These are phyloP conservation scores for Auxenochlorella pyrenoidosa DNA, from an alignment of 139 green algal genomes.

Conservation along the genomic window DNA sequence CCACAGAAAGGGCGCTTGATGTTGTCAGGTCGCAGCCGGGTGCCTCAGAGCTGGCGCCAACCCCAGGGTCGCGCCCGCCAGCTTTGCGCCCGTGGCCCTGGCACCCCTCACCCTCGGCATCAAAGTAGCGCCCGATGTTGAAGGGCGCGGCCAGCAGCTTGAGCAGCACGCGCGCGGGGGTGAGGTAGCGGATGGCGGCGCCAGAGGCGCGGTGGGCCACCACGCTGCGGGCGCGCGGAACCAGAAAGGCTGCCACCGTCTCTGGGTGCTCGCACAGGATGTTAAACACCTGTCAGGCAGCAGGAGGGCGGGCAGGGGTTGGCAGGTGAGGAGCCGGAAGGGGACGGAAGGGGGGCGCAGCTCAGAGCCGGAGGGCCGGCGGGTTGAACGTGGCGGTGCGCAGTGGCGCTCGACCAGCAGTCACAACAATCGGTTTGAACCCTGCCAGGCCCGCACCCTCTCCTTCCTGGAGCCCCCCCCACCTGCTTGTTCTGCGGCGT, in stretches of 20 bases:
- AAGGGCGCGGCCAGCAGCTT: constrained; percentile 68
- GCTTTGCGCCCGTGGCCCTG: too few species aligned
- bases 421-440: too few species aligned
- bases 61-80: too few species aligned
- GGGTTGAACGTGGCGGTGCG: too few species aligned
- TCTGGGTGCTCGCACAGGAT: constrained; percentile 92
- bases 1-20: too few species aligned
- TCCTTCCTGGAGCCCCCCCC: background rate
- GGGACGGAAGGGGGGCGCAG: too few species aligned
- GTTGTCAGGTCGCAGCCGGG: too few species aligned
- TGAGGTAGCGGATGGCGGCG: constrained; percentile 77
- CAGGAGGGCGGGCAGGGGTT: background rate
- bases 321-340: too few species aligned
- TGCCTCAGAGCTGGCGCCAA: too few species aligned
- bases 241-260: constrained; percentile 83
- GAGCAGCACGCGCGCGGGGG: constrained; percentile 58
- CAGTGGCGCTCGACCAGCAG: too few species aligned
- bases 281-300: constrained; percentile 80
- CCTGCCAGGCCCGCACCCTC: too few species aligned
- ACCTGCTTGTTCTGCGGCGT: constrained; percentile 72
- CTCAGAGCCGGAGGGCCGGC: background rate
- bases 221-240: constrained; percentile 73
- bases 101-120: constrained; percentile 59
- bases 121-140: constrained; percentile 79
- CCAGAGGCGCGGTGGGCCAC: constrained; percentile 44